phyloP scores from a whole-genome alignment of 176 grass and related monocot species.

The Oryza glumipatula region DNA sequence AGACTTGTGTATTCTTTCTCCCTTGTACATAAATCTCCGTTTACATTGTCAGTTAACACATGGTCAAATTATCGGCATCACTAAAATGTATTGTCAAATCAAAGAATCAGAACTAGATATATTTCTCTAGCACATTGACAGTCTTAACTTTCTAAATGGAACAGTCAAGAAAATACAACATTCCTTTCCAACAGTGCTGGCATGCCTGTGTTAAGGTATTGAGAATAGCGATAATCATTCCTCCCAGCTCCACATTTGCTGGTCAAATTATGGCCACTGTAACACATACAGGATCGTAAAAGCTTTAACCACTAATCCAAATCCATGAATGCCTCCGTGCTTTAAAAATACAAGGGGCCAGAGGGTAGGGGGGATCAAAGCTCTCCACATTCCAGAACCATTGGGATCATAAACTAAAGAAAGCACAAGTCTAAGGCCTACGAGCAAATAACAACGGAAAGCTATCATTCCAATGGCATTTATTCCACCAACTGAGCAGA shows the following conservation, averaged over 20 bases:
- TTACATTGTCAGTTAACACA: neutral
- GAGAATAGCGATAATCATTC: neutral
- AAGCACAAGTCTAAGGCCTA: neutral
- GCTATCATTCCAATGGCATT: constrained; percentile 1
- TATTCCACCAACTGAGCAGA: constrained; percentile 20
- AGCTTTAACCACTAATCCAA: neutral
- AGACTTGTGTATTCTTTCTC: neutral
- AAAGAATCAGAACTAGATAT: neutral
- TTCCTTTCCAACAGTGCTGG: neutral
- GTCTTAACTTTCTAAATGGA: constrained; percentile 21
- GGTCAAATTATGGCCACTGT: neutral
- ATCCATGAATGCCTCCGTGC: neutral
- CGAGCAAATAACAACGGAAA: neutral
- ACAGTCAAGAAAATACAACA: neutral
- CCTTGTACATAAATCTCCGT: neutral
- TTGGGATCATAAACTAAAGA: neutral
- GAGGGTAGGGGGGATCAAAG: neutral
- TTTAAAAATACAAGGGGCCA: neutral
- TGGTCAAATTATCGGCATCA: neutral
- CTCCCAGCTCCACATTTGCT: neutral
- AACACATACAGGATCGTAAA: neutral
- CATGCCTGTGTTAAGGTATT: neutral
- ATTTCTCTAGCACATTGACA: neutral
- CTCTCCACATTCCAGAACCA: neutral
- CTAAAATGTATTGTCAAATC: constrained; percentile 8